A percentile compares a stretch with the other conserved stretches of the same genome.
phyloP scores from a whole-genome alignment of 164 flowering plant species.

The Cinnamomum chago region DNA sequence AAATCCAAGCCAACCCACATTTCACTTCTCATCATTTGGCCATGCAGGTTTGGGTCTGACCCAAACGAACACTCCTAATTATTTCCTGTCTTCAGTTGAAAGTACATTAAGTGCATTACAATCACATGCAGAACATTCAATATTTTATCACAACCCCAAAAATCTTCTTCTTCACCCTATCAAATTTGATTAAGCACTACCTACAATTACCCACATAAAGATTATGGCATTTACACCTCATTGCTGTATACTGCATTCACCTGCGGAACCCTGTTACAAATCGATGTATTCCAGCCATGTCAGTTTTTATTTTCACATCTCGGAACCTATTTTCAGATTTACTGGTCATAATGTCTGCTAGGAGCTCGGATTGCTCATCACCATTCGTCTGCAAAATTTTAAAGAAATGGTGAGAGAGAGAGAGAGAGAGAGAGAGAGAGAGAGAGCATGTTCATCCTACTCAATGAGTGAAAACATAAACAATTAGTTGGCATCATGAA shows the following conservation, averaged over 20 bases:
- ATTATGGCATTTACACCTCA: background rate
- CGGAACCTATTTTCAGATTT: constrained; percentile 26
- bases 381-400: constrained; percentile 68
- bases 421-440: background rate
- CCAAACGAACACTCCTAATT: too few species aligned
- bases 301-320: constrained; percentile 43
- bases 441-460: background rate
- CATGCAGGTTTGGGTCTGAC: too few species aligned
- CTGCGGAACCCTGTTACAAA: constrained; percentile 57
- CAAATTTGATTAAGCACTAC: too few species aligned
- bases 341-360: constrained; percentile 42
- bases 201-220: background rate
- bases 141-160: too few species aligned
- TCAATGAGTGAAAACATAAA: background rate
- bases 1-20: too few species aligned
- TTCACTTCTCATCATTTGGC: too few species aligned
- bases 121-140: too few species aligned
- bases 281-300: constrained; percentile 68
- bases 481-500: background rate
- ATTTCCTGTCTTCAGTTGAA: too few species aligned
- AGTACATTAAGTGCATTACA: too few species aligned
- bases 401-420: too few species aligned
- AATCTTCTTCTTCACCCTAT: too few species aligned
- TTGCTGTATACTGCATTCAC: background rate
- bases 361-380: constrained; percentile 56